phyloP scores from a whole-genome alignment of 129 eudicot species.

The Dittrichia graveolens region DNA sequence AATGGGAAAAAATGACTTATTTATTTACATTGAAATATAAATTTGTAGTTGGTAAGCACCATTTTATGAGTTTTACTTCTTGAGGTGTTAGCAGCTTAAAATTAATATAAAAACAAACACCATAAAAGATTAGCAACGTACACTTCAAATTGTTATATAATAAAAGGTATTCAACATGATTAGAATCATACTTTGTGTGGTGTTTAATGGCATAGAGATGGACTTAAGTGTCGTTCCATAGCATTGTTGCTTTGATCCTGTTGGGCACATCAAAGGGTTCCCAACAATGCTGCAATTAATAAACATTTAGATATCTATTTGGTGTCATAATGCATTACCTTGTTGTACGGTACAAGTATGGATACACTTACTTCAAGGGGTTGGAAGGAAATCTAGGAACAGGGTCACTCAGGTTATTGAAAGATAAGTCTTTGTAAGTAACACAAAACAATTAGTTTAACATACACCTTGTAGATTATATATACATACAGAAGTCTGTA shows the following conservation, averaged over 20 bases:
- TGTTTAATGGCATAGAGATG: constrained; percentile 75
- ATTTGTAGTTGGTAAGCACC: constrained; percentile 56
- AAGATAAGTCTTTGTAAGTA: constrained; percentile 72
- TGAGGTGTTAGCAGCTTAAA: constrained; percentile 43
- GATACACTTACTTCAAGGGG: constrained; percentile 62
- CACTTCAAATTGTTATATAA: neutral
- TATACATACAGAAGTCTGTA: constrained; percentile 19
- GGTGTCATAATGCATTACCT: constrained; percentile 27
- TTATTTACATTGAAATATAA: too few relatives aligned
- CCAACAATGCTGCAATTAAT: constrained; percentile 50
- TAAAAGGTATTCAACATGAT: constrained; percentile 4
- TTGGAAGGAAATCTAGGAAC: constrained; percentile 77
- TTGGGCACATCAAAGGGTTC: too few relatives aligned
- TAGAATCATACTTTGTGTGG: constrained; percentile 51
- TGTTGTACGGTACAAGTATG: constrained; percentile 10
- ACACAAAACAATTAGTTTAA: constrained; percentile 19
- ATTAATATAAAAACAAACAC: constrained; percentile 11
- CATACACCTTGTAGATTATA: constrained; percentile 4
- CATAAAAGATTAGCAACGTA: constrained; percentile 13
- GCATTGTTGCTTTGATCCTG: constrained; percentile 67
- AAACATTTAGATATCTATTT: neutral
- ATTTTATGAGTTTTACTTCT: constrained; percentile 52
- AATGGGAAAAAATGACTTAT: too few relatives aligned
- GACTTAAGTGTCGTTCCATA: constrained; percentile 68
- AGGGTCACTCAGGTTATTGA: constrained; percentile 81